A percentile compares a stretch with the other conserved stretches of the same genome.
Evolutionary conservation across 1,284 basidiomycete species (phyloP).

Genomic region (Malassezia furfur): DNA sequence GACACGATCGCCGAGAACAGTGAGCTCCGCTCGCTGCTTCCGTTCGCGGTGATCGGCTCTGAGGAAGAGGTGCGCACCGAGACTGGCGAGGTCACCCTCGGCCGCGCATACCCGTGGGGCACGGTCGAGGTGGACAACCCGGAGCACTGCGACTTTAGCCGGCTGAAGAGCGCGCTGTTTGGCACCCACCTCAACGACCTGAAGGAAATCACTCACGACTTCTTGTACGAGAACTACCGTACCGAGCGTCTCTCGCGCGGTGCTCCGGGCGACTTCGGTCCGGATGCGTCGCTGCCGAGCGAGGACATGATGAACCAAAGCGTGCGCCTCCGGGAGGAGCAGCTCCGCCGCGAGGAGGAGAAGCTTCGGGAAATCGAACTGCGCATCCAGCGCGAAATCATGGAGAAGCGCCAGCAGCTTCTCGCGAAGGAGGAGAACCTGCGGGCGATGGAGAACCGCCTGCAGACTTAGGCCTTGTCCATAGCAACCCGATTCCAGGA

Average conservation of each 20-base stretch:
- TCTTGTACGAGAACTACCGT: slow-evolving; percentile 81
- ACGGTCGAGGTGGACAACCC: slow-evolving; percentile 97
- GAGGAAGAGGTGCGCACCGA: slow-evolving; percentile 91
- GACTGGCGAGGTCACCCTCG: slow-evolving; percentile 72
- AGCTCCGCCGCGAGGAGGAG: slow-evolving; percentile 72
- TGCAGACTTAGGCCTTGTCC: neutral
- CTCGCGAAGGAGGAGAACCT: slow-evolving; percentile 51
- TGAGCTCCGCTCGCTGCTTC: slow-evolving; percentile 51
- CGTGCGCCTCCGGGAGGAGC: slow-evolving; percentile 95
- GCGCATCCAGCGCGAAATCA: slow-evolving; percentile 95
- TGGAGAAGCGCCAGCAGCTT: slow-evolving; percentile 94
- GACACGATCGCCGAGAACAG: slow-evolving; percentile 93
- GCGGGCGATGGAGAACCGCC: slow-evolving; percentile 66
- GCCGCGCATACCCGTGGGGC: slow-evolving; percentile 93
- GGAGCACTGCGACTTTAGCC: slow-evolving; percentile 91
- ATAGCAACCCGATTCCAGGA: neutral
- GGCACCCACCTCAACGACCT: slow-evolving; percentile 90
- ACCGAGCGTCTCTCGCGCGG: slow-evolving; percentile 86
- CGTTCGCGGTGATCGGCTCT: slow-evolving; percentile 94
- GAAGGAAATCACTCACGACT: slow-evolving; percentile 81
- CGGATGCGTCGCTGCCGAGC: slow-evolving; percentile 51
- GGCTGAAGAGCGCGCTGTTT: slow-evolving; percentile 78
- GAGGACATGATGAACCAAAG: slow-evolving; percentile 94
- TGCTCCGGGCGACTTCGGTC: slow-evolving; percentile 61
- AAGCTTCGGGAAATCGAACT: slow-evolving; percentile 94